These are phyloP conservation scores for Hypoxylon fragiforme DNA, from an alignment of 495 filamentous ascomycete species.

Conservation along the genomic window DNA sequence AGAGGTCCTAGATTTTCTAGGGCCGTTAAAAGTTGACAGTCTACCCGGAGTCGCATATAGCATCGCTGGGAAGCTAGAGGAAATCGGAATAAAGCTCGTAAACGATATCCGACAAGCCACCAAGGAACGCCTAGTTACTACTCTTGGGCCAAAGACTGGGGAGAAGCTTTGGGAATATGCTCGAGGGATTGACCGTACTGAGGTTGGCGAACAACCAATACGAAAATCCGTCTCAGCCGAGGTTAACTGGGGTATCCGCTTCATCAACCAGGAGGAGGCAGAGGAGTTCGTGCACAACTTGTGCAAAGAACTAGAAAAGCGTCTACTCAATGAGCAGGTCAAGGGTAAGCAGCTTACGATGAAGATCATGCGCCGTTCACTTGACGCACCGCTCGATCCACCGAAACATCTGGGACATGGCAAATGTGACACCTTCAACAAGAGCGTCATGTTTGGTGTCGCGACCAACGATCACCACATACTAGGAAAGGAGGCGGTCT, in stretches of 20 bases:
- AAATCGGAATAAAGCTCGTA: conserved; percentile 80
- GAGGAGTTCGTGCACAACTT: conserved; percentile 86
- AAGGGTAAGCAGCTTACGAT: conserved; percentile 87
- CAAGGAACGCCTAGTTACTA: conserved; percentile 70
- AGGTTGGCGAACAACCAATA: conserved; percentile 78
- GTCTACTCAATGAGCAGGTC: conserved; percentile 78
- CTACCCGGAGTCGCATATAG: conserved; percentile 89
- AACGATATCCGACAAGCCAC: conserved; percentile 76
- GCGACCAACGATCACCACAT: conserved; percentile 72
- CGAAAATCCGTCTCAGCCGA: conserved; percentile 94
- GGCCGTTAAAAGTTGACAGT: conserved; percentile 71
- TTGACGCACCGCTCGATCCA: conserved; percentile 87
- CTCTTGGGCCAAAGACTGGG: conserved; percentile 88
- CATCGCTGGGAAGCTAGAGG: conserved; percentile 79
- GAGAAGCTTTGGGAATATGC: conserved; percentile 90
- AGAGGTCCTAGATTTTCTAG: conserved; percentile 74
- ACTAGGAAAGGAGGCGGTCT: conserved; percentile 77
- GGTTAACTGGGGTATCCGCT: conserved; percentile 97
- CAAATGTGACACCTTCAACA: conserved; percentile 91
- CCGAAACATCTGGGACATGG: conserved; percentile 95
- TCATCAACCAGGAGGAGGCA: conserved; percentile 83
- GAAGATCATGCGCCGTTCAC: conserved; percentile 86
- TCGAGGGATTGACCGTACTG: conserved; percentile 81
- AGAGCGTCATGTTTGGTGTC: conserved; percentile 78
- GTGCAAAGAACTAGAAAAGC: conserved; percentile 77